phyloP scores from a whole-genome alignment of 2,329 filamentous ascomycete species.

The Colletotrichum plurivorum region DNA sequence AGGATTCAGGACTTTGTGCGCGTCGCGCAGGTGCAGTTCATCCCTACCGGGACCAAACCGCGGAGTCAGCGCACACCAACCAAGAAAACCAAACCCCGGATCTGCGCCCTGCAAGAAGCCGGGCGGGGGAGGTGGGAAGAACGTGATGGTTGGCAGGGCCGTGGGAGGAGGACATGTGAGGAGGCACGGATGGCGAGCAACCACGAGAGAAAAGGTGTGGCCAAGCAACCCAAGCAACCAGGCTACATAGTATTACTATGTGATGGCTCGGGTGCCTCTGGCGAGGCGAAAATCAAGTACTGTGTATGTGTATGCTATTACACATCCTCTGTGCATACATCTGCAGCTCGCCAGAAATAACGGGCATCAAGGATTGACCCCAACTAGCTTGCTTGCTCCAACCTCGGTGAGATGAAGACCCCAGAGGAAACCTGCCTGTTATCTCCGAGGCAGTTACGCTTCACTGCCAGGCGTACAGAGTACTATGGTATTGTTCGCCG shows the following conservation, averaged over 20 bases:
- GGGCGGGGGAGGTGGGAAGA: slow-evolving; percentile 12
- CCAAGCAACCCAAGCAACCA: background rate
- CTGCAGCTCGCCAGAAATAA: slow-evolving; percentile 28
- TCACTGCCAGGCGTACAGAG: too few relatives aligned
- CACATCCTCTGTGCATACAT: background rate
- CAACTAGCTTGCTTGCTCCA: background rate
- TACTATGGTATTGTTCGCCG: too few relatives aligned
- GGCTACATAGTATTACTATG: too few relatives aligned
- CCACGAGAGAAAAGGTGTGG: background rate
- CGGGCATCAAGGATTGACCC: background rate
- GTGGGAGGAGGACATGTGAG: background rate
- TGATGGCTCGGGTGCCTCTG: too few relatives aligned
- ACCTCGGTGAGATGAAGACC: too few relatives aligned
- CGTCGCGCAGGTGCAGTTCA: slow-evolving; percentile 4
- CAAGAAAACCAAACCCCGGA: slow-evolving; percentile 30
- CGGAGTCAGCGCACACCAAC: background rate
- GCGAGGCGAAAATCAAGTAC: too few relatives aligned
- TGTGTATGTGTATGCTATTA: too few relatives aligned
- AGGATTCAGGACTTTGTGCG: background rate
- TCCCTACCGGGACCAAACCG: slow-evolving; percentile 3
- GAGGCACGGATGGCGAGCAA: slow-evolving; percentile 1
- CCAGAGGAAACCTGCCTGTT: background rate
- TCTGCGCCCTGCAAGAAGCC: slow-evolving; percentile 36
- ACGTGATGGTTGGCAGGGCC: slow-evolving; percentile 3
- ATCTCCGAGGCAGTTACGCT: background rate